Conservation (phyloP, 441 rosid genomes). For the Gossypium davidsonii region DNA sequence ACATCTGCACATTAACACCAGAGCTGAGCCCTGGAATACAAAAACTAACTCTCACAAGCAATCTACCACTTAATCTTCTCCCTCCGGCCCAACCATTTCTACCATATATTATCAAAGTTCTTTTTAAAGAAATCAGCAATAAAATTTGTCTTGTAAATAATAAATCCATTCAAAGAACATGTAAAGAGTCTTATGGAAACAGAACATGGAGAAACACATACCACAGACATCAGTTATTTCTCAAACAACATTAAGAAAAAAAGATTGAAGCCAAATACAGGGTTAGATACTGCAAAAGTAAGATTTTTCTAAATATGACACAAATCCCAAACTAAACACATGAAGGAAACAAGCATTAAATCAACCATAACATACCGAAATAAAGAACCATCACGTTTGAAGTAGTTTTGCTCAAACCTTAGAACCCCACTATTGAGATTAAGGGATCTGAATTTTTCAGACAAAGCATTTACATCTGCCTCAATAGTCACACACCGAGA, state of each 20-base stretch:
- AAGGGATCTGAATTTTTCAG: neutral
- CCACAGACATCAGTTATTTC: neutral
- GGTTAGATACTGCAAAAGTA: neutral
- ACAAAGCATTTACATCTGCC: neutral
- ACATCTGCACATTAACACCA: neutral
- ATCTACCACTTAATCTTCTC: neutral
- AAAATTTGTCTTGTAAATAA: neutral
- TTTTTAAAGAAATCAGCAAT: neutral
- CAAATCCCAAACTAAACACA: neutral
- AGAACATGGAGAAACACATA: neutral
- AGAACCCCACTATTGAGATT: neutral
- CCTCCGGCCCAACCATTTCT: neutral
- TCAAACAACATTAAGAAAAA: neutral
- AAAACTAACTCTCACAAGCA: neutral
- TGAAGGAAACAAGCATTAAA: neutral
- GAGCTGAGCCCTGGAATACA: neutral
- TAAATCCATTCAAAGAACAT: neutral
- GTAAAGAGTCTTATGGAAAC: neutral
- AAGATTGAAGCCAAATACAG: neutral
- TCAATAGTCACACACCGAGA: neutral
- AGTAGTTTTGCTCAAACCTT: conserved; percentile 6
- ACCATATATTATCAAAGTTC: neutral
- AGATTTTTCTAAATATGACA: neutral
- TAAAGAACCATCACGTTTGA: neutral
- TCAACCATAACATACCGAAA: neutral